Percentiles rank a stretch among this genome's conserved stretches.
Evolutionary conservation across 306 rosid species (phyloP).

Genomic region (Hippophae tibetana): DNA sequence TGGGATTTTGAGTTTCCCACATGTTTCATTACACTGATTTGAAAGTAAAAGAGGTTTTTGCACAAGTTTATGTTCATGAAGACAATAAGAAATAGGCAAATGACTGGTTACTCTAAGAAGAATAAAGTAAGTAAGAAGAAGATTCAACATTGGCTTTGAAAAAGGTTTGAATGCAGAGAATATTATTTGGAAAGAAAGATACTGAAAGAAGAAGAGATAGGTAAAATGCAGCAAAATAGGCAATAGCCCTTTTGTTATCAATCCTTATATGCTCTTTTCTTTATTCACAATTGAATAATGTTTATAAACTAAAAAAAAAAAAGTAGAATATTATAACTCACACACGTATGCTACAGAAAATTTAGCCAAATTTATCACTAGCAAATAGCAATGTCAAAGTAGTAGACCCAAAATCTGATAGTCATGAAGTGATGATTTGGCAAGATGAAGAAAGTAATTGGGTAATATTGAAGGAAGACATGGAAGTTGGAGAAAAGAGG

Average conservation of each 20-base stretch:
- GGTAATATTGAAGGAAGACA: constrained; percentile 22
- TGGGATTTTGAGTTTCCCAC: constrained; percentile 61
- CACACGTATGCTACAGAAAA: constrained; percentile 5
- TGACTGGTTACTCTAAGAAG: constrained; percentile 20
- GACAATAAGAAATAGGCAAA: constrained; percentile 35
- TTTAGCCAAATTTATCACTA: background rate
- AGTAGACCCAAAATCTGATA: constrained; percentile 7
- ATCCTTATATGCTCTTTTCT: constrained; percentile 1
- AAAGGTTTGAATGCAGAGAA: constrained; percentile 6
- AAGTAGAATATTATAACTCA: background rate
- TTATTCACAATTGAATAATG: background rate
- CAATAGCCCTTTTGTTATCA: constrained; percentile 4
- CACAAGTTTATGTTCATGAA: constrained; percentile 21
- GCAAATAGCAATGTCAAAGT: constrained; percentile 8
- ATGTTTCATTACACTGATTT: constrained; percentile 44
- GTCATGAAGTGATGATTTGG: constrained; percentile 23
- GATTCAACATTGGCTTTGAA: constrained; percentile 33
- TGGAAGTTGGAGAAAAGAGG: constrained; percentile 49
- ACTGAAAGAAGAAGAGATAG: constrained; percentile 3
- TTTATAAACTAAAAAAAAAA: background rate
- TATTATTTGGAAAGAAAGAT: constrained; percentile 7
- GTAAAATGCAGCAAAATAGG: constrained; percentile 11
- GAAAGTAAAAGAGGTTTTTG: constrained; percentile 15
- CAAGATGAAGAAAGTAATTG: constrained; percentile 27
- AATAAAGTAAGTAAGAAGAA: constrained; percentile 12